Evolutionary conservation across 345 rosid genomes (phyloP).

Genomic region (Noccaea bulbosa): DNA sequence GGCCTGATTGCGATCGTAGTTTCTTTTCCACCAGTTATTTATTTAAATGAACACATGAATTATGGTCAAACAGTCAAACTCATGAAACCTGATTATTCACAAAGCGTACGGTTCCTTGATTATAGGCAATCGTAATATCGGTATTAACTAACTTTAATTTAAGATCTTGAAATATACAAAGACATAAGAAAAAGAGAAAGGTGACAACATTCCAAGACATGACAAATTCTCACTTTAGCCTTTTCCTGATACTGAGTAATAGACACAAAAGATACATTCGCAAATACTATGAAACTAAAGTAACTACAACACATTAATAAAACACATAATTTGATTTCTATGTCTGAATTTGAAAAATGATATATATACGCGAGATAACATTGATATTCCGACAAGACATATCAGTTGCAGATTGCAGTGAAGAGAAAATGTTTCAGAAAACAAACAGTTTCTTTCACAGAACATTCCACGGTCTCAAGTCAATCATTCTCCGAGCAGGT

Average conservation of each 20-base stretch:
- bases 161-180: constrained; percentile 30
- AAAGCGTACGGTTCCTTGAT: constrained; percentile 30
- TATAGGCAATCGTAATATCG: background rate
- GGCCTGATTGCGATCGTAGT: background rate
- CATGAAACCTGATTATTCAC: constrained; percentile 5
- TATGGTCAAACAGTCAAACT: background rate
- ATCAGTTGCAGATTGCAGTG: constrained; percentile 25
- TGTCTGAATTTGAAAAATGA: constrained; percentile 1
- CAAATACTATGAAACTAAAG: constrained; percentile 39
- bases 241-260: constrained; percentile 30
- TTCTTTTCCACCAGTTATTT: background rate
- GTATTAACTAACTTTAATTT: constrained; percentile 29
- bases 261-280: constrained; percentile 30
- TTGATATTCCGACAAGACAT: constrained; percentile 29
- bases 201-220: constrained; percentile 32
- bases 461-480: constrained; percentile 59
- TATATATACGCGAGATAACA: constrained; percentile 31
- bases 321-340: background rate
- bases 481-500: constrained; percentile 51
- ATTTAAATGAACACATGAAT: background rate
- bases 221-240: constrained; percentile 41
- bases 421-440: constrained; percentile 46
- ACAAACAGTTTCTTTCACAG: constrained; percentile 59
- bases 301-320: background rate
- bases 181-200: constrained; percentile 31